A percentile compares a stretch with the other conserved stretches of the same genome.
These are phyloP conservation scores for Dendrobium catenatum DNA, from an alignment of 106 monocot species.

Conservation along the genomic window DNA sequence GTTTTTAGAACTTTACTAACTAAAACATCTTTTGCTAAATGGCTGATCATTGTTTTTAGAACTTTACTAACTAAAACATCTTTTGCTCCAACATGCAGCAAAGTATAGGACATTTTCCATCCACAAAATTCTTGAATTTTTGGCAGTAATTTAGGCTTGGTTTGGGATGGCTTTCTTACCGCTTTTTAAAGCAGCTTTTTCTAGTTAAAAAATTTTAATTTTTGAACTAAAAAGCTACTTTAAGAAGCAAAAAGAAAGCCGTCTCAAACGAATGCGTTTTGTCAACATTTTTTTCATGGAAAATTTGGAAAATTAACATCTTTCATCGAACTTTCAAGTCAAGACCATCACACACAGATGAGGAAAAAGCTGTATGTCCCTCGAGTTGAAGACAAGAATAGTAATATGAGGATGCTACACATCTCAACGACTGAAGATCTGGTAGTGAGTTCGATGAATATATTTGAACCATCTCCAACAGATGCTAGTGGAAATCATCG, in stretches of 20 bases:
- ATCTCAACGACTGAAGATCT: conserved; percentile 68
- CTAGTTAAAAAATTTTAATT: too few relatives aligned
- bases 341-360: conserved; percentile 27
- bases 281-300: not conserved
- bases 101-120: not conserved
- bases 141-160: not conserved
- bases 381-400: conserved; percentile 83
- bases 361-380: conserved; percentile 94
- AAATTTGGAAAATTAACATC: not conserved
- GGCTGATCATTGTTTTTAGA: too few relatives aligned
- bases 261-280: not conserved
- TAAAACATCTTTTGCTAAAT: not conserved
- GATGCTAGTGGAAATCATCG: conserved; percentile 62
- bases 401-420: conserved; percentile 86
- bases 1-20: not conserved
- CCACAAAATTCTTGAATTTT: not conserved
- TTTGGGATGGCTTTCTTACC: too few relatives aligned
- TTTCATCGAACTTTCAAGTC: conserved; percentile 21
- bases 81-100: not conserved
- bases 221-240: too few relatives aligned
- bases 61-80: too few relatives aligned
- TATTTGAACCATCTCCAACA: conserved; percentile 77
- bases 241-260: too few relatives aligned
- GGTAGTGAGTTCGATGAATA: conserved; percentile 91
- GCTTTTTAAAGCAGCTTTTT: too few relatives aligned